Evolutionary conservation across 2,329 filamentous ascomycete genomes (phyloP).

Genomic region (Akanthomyces muscarius): DNA sequence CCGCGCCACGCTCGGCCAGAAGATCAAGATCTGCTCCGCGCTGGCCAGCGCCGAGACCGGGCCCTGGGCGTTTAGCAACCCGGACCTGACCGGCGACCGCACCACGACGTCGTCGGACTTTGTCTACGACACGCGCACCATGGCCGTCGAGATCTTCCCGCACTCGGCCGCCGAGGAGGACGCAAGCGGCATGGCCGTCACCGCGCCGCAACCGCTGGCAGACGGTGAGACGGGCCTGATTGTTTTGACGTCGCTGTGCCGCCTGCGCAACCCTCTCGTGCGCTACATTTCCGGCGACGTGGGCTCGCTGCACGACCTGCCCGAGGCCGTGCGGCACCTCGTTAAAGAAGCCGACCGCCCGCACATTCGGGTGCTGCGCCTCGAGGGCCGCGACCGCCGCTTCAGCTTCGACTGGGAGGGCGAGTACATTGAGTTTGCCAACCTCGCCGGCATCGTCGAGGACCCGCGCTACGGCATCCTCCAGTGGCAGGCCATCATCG

Average conservation of each 20-base stretch:
- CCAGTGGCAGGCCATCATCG: constrained; percentile 41
- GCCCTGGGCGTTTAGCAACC: constrained; percentile 32
- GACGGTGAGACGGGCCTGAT: constrained; percentile 35
- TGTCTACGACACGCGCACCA: constrained; percentile 35
- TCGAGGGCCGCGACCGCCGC: constrained; percentile 38
- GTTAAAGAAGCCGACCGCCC: constrained; percentile 24
- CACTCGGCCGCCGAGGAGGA: constrained; percentile 16
- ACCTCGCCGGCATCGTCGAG: constrained; percentile 25
- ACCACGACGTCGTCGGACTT: constrained; percentile 29
- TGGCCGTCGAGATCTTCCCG: constrained; percentile 36
- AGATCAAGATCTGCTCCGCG: constrained; percentile 36
- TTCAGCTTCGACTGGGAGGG: constrained; percentile 42
- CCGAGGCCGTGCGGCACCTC: constrained; percentile 17
- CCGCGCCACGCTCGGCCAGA: constrained; percentile 24
- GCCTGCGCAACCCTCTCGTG: constrained; percentile 40
- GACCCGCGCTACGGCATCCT: constrained; percentile 29
- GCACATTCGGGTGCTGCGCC: constrained; percentile 33
- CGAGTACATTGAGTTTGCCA: constrained; percentile 35
- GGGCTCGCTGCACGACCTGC: constrained; percentile 36
- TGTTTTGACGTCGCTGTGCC: constrained; percentile 39
- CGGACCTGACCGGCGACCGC: constrained; percentile 25
- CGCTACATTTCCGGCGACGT: constrained; percentile 42
- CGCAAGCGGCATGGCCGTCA: background rate
- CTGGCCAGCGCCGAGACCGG: constrained; percentile 42
- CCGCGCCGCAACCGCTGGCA: constrained; percentile 19